A percentile compares a stretch with the other conserved stretches of the same genome.
Conservation (phyloP, 2,329 filamentous ascomycete genomes). For the Thermothelomyces thermophilus region DNA sequence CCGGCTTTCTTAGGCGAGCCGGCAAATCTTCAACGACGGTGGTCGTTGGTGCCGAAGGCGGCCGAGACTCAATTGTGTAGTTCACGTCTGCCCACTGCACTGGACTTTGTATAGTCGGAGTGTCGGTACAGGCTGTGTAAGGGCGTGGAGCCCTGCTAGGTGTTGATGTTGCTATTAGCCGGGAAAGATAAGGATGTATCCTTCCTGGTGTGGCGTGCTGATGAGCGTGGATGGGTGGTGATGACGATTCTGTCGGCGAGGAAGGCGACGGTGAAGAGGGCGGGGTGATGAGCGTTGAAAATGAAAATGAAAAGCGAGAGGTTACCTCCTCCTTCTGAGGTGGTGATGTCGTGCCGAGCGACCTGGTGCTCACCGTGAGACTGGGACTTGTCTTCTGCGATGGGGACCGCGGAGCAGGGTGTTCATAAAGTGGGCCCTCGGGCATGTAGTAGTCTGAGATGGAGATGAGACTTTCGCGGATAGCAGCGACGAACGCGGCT, state of each 20-base stretch:
- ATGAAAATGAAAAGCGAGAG: neutral
- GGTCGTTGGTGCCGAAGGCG: neutral
- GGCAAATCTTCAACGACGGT: neutral
- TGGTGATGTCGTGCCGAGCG: neutral
- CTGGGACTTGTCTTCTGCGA: neutral
- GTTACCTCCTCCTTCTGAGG: neutral
- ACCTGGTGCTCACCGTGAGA: slow-evolving; percentile 1
- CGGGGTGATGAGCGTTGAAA: slow-evolving; percentile 12
- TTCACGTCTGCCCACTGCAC: slow-evolving; percentile 10
- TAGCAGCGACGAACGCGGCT: slow-evolving; percentile 44
- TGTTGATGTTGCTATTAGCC: neutral
- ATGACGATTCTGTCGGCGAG: neutral
- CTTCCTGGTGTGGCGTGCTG: neutral
- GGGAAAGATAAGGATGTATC: neutral
- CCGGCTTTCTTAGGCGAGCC: too few species aligned
- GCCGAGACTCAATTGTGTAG: neutral
- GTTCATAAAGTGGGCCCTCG: slow-evolving; percentile 25
- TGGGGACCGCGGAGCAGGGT: neutral
- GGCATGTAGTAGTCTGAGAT: slow-evolving; percentile 41
- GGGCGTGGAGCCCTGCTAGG: neutral
- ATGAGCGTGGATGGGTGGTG: neutral
- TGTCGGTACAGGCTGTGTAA: neutral
- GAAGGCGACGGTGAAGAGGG: slow-evolving; percentile 11
- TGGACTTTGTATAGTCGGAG: neutral
- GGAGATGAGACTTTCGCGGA: slow-evolving; percentile 44